Base-by-base conservation (phyloP, 441 rosid genomes). In the Manihot esculenta region DNA sequence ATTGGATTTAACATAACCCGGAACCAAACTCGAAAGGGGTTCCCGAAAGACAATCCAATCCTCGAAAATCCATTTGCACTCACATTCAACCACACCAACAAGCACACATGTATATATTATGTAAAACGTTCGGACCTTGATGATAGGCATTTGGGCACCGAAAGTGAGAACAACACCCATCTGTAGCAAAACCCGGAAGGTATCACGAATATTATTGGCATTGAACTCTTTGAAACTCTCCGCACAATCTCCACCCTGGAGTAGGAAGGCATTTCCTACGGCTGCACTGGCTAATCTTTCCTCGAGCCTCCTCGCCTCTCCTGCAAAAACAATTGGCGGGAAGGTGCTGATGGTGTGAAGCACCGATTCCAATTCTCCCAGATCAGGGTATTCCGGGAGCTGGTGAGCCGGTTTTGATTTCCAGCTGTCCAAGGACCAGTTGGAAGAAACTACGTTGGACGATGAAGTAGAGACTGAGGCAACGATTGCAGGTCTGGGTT, bases 271-370 rank as follows among this genome's bases (percentile, higher is more conserved):
- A 18, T 78, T 77, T 56, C 89, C 87, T 2, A 81, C 77, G 47
- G 89, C 87, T 1, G 89, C 89, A 59, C 74, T 76, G 0, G 88
- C 93, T 10, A 88, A 77, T 9, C 78, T 79, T 23, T 87, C 92
- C 78, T 90, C 92, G 4, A 90, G 83, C 74, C 74, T 76, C 35
- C 96, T 78, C 13, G 96, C 96, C 80, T 90, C 96, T 20, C 93
- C 96, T 13, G 93, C 93, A 76, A 88, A 90, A 54, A 90, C 96
- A 74, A 90, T 84, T 66, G 96, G 96, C 50, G 96, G 96, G 79
- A 88, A 90, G 21, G 79, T 77, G 11, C 51, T 81, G 27, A 90
- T 83, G 15, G 88, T 84, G 24, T 74, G 65, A 3, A 90, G 81
- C 21, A 88, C 93, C n/a, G 89, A 80, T 35, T 84, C 86, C 3